These are phyloP conservation scores for Noccaea bulbosa DNA, from an alignment of 345 rosid species.

Conservation along the genomic window DNA sequence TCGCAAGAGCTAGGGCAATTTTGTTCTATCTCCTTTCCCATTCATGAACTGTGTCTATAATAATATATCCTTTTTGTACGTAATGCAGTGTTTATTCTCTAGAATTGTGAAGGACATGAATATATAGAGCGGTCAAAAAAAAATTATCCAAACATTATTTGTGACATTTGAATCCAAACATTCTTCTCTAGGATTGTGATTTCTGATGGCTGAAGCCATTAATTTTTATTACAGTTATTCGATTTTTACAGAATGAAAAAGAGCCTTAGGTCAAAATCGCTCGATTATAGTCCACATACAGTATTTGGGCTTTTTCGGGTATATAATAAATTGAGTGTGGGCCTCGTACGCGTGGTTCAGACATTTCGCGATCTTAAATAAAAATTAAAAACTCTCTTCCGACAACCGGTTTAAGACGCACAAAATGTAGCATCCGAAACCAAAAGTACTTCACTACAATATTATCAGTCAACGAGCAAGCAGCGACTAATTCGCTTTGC, in stretches of 20 bases:
- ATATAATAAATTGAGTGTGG: slow-evolving; percentile 10
- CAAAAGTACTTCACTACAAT: not conserved
- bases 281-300: slow-evolving; percentile 17
- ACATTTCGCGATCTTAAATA: not conserved
- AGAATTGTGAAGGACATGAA: slow-evolving; percentile 10
- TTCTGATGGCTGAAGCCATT: no score
- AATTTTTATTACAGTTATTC: no score
- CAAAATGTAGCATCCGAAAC: not conserved
- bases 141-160: no score
- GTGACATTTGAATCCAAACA: no score
- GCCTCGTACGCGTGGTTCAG: slow-evolving; percentile 14
- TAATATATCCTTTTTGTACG: slow-evolving; percentile 6
- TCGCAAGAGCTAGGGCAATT: slow-evolving; percentile 14
- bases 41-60: slow-evolving; percentile 2
- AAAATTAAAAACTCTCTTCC: not conserved
- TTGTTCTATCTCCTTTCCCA: slow-evolving; percentile 19
- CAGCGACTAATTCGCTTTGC: not conserved
- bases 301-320: slow-evolving; percentile 10
- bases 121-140: no score
- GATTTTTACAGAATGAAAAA: not conserved
- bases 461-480: slow-evolving; percentile 2
- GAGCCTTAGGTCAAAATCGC: not conserved
- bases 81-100: not conserved
- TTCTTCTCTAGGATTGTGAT: no score
- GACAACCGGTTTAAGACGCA: not conserved